Base-by-base conservation (phyloP, 441 rosid species). In the Sinapis alba region DNA sequence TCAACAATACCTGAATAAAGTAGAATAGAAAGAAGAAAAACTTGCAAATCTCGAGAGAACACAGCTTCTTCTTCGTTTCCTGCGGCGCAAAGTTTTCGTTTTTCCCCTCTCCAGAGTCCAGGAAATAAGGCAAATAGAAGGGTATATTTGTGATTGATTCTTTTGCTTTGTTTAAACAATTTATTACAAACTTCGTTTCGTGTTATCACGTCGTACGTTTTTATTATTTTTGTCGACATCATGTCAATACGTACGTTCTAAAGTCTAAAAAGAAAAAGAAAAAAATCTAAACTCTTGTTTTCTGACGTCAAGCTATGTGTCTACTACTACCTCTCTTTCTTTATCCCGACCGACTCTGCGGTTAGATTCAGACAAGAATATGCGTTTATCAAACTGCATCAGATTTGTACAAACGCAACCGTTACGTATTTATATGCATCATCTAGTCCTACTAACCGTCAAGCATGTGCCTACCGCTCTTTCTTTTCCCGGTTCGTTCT, bases 81-180 rank as follows among this genome's bases (percentile, higher is more conserved):
- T 65, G 47, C 65, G 65, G 65, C 71, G 36, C 19, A 73, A 57
- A 57, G 70, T 54, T 63, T 72, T 72, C 62, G 65, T 43, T 57
- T 73, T 19, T 2, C 7, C 7, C 26, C 58, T n/a, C 7, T 13
- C 27, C 26, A 47, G 51, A 45, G n/a, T 38, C 15, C 15, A 38
- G n/a, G 45, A 13, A 9, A 56, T 36, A 36, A 45, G 27, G 10
- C 27, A 45, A 12, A 45, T 28, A 3, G n/a, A n/a, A 58, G 5
- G 5, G 60, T 56, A 32, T 34, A 47, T 11, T 47, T 71, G 34
- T 20, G 75, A 47, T 7, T 20, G 28, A 47, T 30, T 32, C 50
- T 30, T 71, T 61, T 1, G 36, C 5, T 47, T 47, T 28, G 20
- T n/a, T n/a, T 43, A 43, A 43, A 4, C 28, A 41, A 38, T 4